Evolutionary conservation across 2,329 filamentous ascomycete genomes (phyloP), one percentile per base, ranked within the genome.

Genomic region (Mycosphaerella sp.): DNA sequence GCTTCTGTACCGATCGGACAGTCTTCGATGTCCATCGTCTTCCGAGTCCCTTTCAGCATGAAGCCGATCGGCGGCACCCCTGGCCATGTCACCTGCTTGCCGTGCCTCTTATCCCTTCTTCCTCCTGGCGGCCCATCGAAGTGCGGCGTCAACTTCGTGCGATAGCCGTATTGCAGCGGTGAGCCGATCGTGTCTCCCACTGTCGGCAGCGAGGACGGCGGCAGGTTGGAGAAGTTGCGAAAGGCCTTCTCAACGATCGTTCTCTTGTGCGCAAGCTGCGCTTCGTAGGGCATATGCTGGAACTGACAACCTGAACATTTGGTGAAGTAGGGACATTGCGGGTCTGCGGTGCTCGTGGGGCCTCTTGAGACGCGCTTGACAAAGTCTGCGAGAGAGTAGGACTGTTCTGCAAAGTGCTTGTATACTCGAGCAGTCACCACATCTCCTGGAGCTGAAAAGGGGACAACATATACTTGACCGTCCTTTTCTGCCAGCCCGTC

Each of bases 101-200:
- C 75, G 52, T 79, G 70, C 49, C 71, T 62, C 52, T 73, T 71
- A 55, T 76, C 70, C 61, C 75, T 65, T 61, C 72, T 62, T 62
- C 76, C 67, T 51, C 73, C 69, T 18, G 81, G 80, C 1, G 89
- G 87, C 0, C 82, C 86, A 66, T 95, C 86, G 66, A 97, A 98
- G 70, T 98, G 93, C 25, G 93, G 93, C 14, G 93, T 98, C 59
- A 98, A 78, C 72, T 98, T 98, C 16, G 93, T 98, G 48, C 93
- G 82, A 74, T 98, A 98, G 50, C 85, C 87, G 70, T 94, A 97
- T 70, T 95, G 84, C 55, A 95, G 71, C 2, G 93, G 93, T 37
- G 88, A 95, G 42, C 86, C 87, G 63, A 96, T 89, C 7, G 93
- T 98, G 58, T 94, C 86, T 44, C 78, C 79, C 50, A 97, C 79